Base-by-base conservation (phyloP, 192 early-diverging fungal genomes). In the Coemansia sp. region DNA sequence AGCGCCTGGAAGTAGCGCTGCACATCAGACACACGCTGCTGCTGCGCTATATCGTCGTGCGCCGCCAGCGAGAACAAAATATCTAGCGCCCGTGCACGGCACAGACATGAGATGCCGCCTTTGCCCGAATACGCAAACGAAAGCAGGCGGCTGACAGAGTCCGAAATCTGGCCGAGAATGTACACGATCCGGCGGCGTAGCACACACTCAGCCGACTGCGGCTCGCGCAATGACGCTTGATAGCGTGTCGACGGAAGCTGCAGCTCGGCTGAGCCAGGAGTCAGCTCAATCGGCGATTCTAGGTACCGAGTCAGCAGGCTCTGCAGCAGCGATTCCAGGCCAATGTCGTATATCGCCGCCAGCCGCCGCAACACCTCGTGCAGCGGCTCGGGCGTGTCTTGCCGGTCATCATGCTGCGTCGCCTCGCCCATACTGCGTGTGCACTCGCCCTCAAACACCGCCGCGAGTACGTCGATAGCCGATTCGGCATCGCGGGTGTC, bases 51-150 rank as follows among this genome's bases (percentile, higher is more conserved):
- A 16, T 83, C 82, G 21, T 74, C 56, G 23, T 69, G 55, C 19
- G 71, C 54, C 10, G 84, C 82, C 23, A 87, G 55, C 33, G 73
- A 73, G 51, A 89, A 77, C 32, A 89, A 63, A 21, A 89, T 77
- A 33, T 75, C 71, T 2, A 90, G 65, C 21, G 86, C 82, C 6
- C 87, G 74, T 28, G 85, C 78, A 5, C 87, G 81, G 56, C 72
- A 81, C 10, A 85, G 69, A n/a, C 81, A 83, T 5, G 71, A 58
- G 22, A 85, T 73, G 43, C 38, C 77, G 49, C 32, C 38, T 56
- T 59, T 54, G 21, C 55, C 59, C 42, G 71, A 62, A 47, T 80
- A 84, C 4, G 85, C 86, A 71, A 80, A 81, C 7, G 67, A 64
- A 3, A 83, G 60, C 42, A 89, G 65, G 10, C 40, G 44, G 16